phyloP scores from a whole-genome alignment of 2,329 filamentous ascomycete genomes.

The Emericellopsis atlantica region DNA sequence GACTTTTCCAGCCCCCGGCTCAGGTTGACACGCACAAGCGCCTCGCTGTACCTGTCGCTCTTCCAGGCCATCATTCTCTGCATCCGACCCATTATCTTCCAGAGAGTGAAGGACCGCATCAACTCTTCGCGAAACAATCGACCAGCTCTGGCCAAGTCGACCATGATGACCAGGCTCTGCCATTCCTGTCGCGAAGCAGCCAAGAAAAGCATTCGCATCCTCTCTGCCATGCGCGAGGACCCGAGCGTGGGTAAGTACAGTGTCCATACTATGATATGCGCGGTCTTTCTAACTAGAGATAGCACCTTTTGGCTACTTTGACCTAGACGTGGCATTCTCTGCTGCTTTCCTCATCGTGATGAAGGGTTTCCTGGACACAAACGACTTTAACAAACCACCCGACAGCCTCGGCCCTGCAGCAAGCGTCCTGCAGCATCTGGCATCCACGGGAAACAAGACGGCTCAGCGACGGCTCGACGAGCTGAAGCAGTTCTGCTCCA shows the following conservation, averaged over 20 bases:
- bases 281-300: not conserved
- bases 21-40: conserved; percentile 10
- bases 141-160: conserved; percentile 5
- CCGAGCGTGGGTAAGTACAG: conserved; percentile 8
- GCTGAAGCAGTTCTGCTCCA: conserved; percentile 11
- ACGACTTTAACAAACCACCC: conserved; percentile 9
- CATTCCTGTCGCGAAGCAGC: conserved; percentile 13
- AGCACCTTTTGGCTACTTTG: conserved; percentile 14
- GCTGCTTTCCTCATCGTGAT: conserved; percentile 14
- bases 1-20: conserved; percentile 10
- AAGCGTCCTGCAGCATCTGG: conserved; percentile 10
- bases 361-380: conserved; percentile 12
- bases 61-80: conserved; percentile 16
- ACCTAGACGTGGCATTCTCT: conserved; percentile 14
- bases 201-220: conserved; percentile 11
- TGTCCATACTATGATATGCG: not conserved
- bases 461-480: conserved; percentile 11
- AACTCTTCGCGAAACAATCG: conserved; percentile 5
- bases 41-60: conserved; percentile 13
- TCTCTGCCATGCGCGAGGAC: conserved; percentile 9
- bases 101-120: conserved; percentile 15
- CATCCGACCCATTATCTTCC: conserved; percentile 12
- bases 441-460: conserved; percentile 11
- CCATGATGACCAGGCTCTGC: conserved; percentile 9
- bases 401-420: conserved; percentile 10